Conservation (phyloP, 2,329 filamentous ascomycete species). For the Tolypocladium album region DNA sequence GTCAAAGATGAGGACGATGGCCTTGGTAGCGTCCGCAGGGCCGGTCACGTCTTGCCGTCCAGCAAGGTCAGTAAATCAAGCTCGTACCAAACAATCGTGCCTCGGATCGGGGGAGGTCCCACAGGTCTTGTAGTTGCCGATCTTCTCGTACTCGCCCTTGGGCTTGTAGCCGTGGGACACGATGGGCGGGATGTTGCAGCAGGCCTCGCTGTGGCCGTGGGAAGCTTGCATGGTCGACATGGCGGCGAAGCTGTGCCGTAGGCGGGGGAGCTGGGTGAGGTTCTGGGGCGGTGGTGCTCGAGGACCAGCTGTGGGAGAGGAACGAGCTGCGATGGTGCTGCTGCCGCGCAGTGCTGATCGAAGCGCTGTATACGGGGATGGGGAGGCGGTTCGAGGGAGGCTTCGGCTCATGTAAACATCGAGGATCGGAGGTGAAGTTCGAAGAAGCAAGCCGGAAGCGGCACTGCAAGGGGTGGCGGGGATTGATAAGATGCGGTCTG, state of each 20-base stretch:
- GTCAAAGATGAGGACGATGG: constrained; percentile 52
- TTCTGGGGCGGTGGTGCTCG: background rate
- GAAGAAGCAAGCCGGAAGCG: background rate
- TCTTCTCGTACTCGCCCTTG: constrained; percentile 45
- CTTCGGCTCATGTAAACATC: background rate
- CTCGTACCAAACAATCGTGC: background rate
- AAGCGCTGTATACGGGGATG: background rate
- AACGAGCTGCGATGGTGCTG: background rate
- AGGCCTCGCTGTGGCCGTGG: constrained; percentile 43
- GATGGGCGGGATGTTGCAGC: constrained; percentile 49
- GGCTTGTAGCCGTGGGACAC: constrained; percentile 41
- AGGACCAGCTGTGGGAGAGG: background rate
- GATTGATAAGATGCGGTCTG: background rate
- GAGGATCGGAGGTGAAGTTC: background rate
- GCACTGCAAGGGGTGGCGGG: background rate
- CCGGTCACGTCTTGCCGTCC: constrained; percentile 32
- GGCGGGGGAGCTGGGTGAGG: background rate
- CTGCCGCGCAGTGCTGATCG: background rate
- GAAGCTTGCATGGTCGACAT: constrained; percentile 42
- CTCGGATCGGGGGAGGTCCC: constrained; percentile 4
- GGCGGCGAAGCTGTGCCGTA: background rate
- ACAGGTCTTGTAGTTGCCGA: constrained; percentile 45
- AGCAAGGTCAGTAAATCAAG: background rate
- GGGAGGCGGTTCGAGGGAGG: background rate
- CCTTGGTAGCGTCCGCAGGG: constrained; percentile 39